Base-by-base conservation (phyloP, 1,284 basidiomycete genomes). In the Trichosporon coremiiforme region DNA sequence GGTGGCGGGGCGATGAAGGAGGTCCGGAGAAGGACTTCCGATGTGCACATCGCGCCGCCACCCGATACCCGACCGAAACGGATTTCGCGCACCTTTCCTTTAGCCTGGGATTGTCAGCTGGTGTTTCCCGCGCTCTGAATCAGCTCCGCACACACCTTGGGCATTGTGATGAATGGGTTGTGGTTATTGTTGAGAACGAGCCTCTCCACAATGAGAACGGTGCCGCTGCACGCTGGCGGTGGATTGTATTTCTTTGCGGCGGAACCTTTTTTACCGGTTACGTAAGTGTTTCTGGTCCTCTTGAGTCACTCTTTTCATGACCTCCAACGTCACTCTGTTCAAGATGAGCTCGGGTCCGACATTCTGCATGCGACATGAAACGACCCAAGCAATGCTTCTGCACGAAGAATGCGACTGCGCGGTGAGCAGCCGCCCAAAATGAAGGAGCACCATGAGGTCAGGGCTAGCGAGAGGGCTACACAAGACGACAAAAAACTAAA, bases 21-120 rank as follows among this genome's bases (percentile, higher is more conserved):
- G n/a, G 57, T n/a, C 57, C 57, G 31, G 17, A 13, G 57, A 60
- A 33, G 45, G 41, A 36, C 41, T 47, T 4, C 62, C 55, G 50
- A 31, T 10, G 2, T 10, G 15, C 4, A 60, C 15, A 29, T 4
- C 57, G 31, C n/a, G 17, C 53, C 36, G 35, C 62, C 47, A 33
- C 50, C n/a, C 50, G 20, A 9, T 3, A 8, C 53, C 31, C 66
- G 33, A 17, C 29, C 66, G 53, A 17, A 7, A 25, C 45, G n/a
- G 4, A 33, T 7, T 38, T 13, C n/a, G 63, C 76, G 60, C 53
- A 80, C 80, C 76, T 81, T 82, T 79, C 79, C 80, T 74, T 82
- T 82, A 69, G 78, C 77, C 80, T 82, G 68, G 4, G 35, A 10
- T 2, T 71, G 76, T 74, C 53, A 72, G 71, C 69, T 64, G 7